These are phyloP conservation scores for Aspergillus kassunensis DNA, from an alignment of 495 filamentous ascomycete genomes.

Conservation along the genomic window DNA sequence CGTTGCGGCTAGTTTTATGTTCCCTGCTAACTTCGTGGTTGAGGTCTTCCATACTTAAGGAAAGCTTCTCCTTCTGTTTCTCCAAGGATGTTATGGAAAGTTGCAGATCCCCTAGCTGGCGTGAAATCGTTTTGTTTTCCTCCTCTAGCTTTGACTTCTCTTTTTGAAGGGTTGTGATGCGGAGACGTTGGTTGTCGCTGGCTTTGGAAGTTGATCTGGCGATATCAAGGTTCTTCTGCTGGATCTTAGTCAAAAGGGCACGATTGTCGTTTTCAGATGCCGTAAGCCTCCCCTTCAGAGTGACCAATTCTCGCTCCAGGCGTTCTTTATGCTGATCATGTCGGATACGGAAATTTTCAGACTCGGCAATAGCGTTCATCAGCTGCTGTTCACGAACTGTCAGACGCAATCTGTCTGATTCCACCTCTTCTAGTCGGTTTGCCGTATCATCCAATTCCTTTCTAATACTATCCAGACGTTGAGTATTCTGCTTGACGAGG, in stretches of 20 bases:
- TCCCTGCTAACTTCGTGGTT: constrained; percentile 91
- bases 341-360: constrained; percentile 77
- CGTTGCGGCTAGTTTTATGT: constrained; percentile 84
- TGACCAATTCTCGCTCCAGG: constrained; percentile 86
- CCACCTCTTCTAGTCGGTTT: constrained; percentile 65
- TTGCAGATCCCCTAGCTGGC: constrained; percentile 85
- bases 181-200: constrained; percentile 77
- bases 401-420: constrained; percentile 70
- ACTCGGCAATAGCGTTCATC: constrained; percentile 78
- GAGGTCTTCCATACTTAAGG: constrained; percentile 83
- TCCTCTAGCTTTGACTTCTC: constrained; percentile 85
- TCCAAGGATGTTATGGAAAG: constrained; percentile 80
- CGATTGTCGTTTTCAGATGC: constrained; percentile 98
- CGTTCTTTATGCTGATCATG: constrained; percentile 94
- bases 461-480: constrained; percentile 72
- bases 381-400: constrained; percentile 74
- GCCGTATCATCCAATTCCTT: constrained; percentile 74
- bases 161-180: constrained; percentile 69
- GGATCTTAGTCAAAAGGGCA: constrained; percentile 90
- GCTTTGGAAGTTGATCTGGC: constrained; percentile 84
- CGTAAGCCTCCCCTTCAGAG: constrained; percentile 81
- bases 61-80: constrained; percentile 94
- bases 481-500: constrained; percentile 71
- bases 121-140: constrained; percentile 72
- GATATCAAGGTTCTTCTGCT: constrained; percentile 97